Evolutionary conservation across 148 eudicot genomes (phyloP).

Genomic region (Drosera capensis): DNA sequence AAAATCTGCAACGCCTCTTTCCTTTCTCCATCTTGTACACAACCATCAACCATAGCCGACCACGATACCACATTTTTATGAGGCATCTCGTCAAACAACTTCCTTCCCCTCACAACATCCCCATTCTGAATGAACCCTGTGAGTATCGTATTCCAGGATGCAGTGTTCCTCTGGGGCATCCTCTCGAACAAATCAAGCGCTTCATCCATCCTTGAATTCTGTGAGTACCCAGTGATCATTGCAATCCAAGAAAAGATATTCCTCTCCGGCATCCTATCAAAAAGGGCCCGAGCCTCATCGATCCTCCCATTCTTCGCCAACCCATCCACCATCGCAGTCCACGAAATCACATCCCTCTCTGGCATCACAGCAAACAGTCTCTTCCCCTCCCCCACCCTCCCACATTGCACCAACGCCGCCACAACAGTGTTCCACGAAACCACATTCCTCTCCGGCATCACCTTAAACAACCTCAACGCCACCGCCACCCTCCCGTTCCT

Average conservation of each 20-base stretch:
- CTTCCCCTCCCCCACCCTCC: slow-evolving; percentile 13
- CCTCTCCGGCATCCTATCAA: slow-evolving; percentile 11
- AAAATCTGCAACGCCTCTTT: slow-evolving; percentile 20
- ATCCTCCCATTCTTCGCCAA: slow-evolving; percentile 14
- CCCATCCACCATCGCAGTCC: slow-evolving; percentile 10
- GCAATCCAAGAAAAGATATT: slow-evolving; percentile 14
- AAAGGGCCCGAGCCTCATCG: slow-evolving; percentile 13
- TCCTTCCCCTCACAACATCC: slow-evolving; percentile 8
- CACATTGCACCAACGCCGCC: slow-evolving; percentile 8
- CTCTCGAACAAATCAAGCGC: slow-evolving; percentile 15
- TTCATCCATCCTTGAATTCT: slow-evolving; percentile 14
- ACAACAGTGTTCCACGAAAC: slow-evolving; percentile 13
- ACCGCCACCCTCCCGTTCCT: slow-evolving; percentile 5
- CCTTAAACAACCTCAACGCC: slow-evolving; percentile 9
- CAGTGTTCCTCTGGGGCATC: slow-evolving; percentile 19
- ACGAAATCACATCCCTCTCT: slow-evolving; percentile 10
- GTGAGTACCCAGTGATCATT: slow-evolving; percentile 12
- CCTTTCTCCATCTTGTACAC: slow-evolving; percentile 11
- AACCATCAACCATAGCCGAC: slow-evolving; percentile 24
- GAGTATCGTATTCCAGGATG: slow-evolving; percentile 25
- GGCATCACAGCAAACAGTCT: slow-evolving; percentile 13
- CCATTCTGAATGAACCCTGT: slow-evolving; percentile 15
- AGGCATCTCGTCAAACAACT: slow-evolving; percentile 17
- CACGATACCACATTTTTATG: slow-evolving; percentile 20
- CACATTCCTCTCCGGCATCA: slow-evolving; percentile 12